Percentiles rank a stretch among this genome's conserved stretches.
These are phyloP conservation scores for Chaetomium tenue DNA, from an alignment of 495 filamentous ascomycete genomes.

Conservation along the genomic window DNA sequence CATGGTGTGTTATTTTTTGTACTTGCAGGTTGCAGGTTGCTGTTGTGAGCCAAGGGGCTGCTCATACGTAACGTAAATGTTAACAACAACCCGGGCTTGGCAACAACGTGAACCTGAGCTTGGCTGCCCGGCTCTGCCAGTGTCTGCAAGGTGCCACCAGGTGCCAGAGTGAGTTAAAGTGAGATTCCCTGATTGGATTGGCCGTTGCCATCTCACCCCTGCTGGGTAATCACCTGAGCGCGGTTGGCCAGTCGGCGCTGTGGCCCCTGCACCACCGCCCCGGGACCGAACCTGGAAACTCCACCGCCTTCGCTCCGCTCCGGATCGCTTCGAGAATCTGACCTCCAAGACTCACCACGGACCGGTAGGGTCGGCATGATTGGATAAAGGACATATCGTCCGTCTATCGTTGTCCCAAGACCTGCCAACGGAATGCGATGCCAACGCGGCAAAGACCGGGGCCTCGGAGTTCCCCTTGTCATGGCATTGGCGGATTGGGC, in stretches of 20 bases:
- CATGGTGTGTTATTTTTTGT: too few species aligned
- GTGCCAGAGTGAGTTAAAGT: neutral
- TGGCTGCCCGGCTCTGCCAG: neutral
- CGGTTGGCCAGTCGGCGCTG: conserved; percentile 19
- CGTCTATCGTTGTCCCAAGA: neutral
- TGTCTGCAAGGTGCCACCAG: neutral
- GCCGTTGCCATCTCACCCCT: neutral
- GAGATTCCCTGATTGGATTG: neutral
- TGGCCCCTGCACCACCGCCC: conserved; percentile 13
- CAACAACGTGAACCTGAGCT: too few species aligned
- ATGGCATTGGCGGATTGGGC: neutral
- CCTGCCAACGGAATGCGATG: neutral
- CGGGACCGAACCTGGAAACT: conserved; percentile 4
- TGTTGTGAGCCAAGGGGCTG: neutral
- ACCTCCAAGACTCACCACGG: conserved; percentile 1
- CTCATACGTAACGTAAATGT: neutral
- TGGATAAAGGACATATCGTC: neutral
- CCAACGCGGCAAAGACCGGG: neutral
- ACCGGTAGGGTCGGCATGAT: neutral
- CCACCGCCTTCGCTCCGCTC: conserved; percentile 13
- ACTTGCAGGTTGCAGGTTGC: neutral
- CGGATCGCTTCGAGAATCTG: neutral
- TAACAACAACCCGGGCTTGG: neutral
- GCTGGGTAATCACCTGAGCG: conserved; percentile 20
- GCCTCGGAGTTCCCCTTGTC: neutral